Evolutionary conservation across 805 yeast species (phyloP).

Genomic region (Myxozyma vanderwaltii): DNA sequence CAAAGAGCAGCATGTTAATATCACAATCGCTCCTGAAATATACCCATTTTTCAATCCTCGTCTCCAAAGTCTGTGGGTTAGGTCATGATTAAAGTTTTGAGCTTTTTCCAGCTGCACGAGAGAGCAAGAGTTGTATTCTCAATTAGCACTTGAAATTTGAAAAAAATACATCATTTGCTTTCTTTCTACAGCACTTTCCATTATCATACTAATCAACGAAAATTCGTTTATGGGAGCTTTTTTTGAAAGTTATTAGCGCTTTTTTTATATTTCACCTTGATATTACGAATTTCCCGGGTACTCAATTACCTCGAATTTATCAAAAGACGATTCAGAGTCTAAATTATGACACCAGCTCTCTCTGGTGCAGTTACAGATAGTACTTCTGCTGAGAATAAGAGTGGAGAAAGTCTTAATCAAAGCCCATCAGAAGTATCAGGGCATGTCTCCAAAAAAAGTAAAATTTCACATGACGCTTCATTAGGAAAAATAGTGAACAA

Average conservation of each 20-base stretch:
- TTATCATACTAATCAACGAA: too few relatives aligned
- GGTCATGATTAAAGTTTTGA: not conserved
- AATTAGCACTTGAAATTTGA: too few relatives aligned
- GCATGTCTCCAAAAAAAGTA: not conserved
- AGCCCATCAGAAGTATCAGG: not conserved
- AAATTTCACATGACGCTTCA: not conserved
- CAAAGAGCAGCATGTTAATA: not conserved
- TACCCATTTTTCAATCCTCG: not conserved
- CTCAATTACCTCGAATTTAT: too few relatives aligned
- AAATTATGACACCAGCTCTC: not conserved
- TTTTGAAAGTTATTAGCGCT: too few relatives aligned
- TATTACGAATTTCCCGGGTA: too few relatives aligned
- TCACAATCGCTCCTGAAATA: not conserved
- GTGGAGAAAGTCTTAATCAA: not conserved
- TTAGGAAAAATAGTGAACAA: not conserved
- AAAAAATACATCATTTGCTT: too few relatives aligned
- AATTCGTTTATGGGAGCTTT: too few relatives aligned
- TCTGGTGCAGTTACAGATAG: not conserved
- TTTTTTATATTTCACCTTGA: too few relatives aligned
- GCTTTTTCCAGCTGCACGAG: not conserved
- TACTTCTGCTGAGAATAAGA: not conserved
- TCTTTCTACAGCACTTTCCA: too few relatives aligned
- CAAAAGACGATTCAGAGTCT: too few relatives aligned
- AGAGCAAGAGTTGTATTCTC: too few relatives aligned
- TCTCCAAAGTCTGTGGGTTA: conserved; percentile 8